A percentile compares a stretch with the other conserved stretches of the same genome.
Conservation (phyloP, 345 rosid species). For the Abelmoschus esculentus region DNA sequence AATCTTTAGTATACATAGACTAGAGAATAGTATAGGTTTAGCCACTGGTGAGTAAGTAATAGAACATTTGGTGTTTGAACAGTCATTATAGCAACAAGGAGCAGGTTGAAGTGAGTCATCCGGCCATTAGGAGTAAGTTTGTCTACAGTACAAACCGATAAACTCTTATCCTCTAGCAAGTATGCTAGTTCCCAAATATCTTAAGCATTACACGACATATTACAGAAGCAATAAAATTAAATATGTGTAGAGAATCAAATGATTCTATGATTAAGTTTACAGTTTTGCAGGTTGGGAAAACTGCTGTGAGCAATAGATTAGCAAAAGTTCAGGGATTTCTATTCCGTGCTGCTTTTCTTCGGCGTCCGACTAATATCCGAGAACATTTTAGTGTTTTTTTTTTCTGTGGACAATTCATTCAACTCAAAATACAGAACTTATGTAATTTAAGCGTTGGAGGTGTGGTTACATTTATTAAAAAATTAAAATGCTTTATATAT, state of each 20-base stretch:
- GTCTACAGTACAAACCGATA: background rate
- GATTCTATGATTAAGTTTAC: too few species aligned
- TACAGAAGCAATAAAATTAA: too few species aligned
- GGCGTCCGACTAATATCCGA: slow-evolving; percentile 86
- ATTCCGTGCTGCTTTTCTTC: slow-evolving; percentile 95
- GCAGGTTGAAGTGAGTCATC: background rate
- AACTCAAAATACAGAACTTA: slow-evolving; percentile 78
- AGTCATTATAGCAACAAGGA: background rate
- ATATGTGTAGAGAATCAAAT: too few species aligned
- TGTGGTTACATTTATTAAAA: too few species aligned
- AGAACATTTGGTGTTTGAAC: background rate
- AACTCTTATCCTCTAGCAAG: background rate
- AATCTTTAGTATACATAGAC: background rate
- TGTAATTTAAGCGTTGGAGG: too few species aligned
- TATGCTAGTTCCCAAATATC: background rate
- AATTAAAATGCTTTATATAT: too few species aligned
- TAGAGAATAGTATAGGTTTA: background rate
- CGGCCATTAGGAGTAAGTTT: background rate
- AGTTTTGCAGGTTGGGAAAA: slow-evolving; percentile 64
- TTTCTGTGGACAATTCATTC: slow-evolving; percentile 73
- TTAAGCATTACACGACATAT: background rate
- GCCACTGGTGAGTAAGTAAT: background rate
- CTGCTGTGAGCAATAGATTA: slow-evolving; percentile 86
- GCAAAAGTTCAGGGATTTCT: slow-evolving; percentile 99
- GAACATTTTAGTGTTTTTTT: slow-evolving; percentile 80